These are phyloP conservation scores for Cunninghamia lanceolata DNA, from an alignment of 75 land plant genomes.

Conservation along the genomic window DNA sequence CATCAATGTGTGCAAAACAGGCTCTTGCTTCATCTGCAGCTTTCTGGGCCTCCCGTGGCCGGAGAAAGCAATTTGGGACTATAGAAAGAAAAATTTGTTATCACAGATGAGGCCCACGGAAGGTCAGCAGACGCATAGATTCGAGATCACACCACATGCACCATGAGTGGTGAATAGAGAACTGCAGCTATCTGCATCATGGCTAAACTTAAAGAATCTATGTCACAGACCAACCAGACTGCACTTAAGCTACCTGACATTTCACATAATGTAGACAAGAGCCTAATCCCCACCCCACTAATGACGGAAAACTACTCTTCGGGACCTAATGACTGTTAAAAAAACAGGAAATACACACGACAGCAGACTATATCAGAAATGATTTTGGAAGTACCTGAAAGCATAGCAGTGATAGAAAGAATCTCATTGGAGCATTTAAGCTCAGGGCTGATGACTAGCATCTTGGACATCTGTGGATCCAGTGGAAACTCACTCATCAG, in stretches of 20 bases:
- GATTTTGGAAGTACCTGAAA: conserved; percentile 11
- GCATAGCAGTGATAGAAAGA: conserved; percentile 53
- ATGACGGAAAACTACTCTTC: not conserved
- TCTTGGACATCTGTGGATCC: conserved; percentile 65
- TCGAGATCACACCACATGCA: conserved; percentile 20
- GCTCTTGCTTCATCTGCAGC: conserved; percentile 66
- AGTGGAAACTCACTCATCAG: conserved; percentile 60
- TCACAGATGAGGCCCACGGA: conserved; percentile 52
- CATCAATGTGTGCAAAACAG: conserved; percentile 54
- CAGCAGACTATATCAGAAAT: not conserved
- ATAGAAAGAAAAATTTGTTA: conserved; percentile 29
- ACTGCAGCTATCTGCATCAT: conserved; percentile 18
- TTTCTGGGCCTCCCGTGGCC: conserved; percentile 64
- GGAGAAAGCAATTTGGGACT: conserved; percentile 63
- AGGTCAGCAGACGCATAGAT: conserved; percentile 66
- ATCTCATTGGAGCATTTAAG: conserved; percentile 62
- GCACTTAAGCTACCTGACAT: not conserved
- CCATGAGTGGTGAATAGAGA: conserved; percentile 16
- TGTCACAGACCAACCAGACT: conserved; percentile 7
- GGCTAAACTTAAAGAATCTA: conserved; percentile 13
- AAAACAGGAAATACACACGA: not conserved
- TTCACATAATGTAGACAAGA: not conserved
- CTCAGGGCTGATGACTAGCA: conserved; percentile 52
- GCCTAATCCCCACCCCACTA: not conserved
- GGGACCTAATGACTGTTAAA: not conserved